Evolutionary conservation across 2,329 filamentous ascomycete genomes (phyloP).

Genomic region (Curvularia hawaiiensis): DNA sequence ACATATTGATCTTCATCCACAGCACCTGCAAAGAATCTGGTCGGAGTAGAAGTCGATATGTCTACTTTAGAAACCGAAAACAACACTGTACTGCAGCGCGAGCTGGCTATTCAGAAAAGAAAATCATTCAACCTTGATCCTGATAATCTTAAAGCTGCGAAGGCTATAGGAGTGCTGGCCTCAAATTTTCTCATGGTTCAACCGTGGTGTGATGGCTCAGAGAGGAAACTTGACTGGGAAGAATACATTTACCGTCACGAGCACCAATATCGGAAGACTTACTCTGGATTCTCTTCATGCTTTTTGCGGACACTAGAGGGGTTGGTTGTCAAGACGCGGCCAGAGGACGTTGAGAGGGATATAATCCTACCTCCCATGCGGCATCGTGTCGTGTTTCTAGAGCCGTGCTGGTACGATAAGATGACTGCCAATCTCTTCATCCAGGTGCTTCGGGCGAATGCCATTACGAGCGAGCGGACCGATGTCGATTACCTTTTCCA

Average conservation of each 20-base stretch:
- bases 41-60: slow-evolving; percentile 71
- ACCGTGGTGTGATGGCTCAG: slow-evolving; percentile 74
- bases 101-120: slow-evolving; percentile 47
- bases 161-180: slow-evolving; percentile 67
- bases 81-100: slow-evolving; percentile 31
- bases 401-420: slow-evolving; percentile 85
- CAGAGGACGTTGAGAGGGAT: slow-evolving; percentile 70
- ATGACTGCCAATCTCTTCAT: slow-evolving; percentile 83
- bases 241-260: slow-evolving; percentile 67
- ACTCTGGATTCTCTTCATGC: slow-evolving; percentile 60
- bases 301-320: slow-evolving; percentile 74
- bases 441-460: slow-evolving; percentile 82
- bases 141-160: slow-evolving; percentile 55
- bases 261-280: slow-evolving; percentile 58
- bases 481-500: slow-evolving; percentile 92
- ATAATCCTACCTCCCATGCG: slow-evolving; percentile 71
- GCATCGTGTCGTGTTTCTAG: slow-evolving; percentile 73
- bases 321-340: slow-evolving; percentile 79
- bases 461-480: slow-evolving; percentile 82
- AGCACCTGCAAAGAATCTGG: slow-evolving; percentile 79
- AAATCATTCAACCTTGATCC: slow-evolving; percentile 45
- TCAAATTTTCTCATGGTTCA: slow-evolving; percentile 74
- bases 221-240: slow-evolving; percentile 72
- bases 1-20: slow-evolving; percentile 1
- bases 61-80: slow-evolving; percentile 38